Evolutionary conservation across 768 basidiomycete genomes (phyloP).

Genomic region (Floccularia luteovirens): DNA sequence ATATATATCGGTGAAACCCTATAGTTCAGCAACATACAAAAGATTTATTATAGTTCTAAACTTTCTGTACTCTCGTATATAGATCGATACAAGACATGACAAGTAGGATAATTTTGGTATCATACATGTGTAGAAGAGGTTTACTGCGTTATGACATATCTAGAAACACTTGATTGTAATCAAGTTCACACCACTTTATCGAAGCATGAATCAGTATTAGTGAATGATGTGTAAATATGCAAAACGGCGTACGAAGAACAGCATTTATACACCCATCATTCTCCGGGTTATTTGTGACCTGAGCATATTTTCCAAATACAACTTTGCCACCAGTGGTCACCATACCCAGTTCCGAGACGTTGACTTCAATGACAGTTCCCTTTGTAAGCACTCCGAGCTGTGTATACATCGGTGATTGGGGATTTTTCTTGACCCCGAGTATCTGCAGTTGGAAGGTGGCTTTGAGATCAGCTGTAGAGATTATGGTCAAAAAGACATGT

Average conservation of each 20-base stretch:
- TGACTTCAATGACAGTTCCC: constrained; percentile 97
- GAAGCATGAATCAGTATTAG: constrained; percentile 3
- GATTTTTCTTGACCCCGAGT: constrained; percentile 98
- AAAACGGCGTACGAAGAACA: constrained; percentile 64
- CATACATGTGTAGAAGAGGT: too few species aligned
- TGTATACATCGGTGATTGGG: constrained; percentile 97
- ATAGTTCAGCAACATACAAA: too few species aligned
- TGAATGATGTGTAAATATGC: background rate
- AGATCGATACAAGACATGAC: too few species aligned
- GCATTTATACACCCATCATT: constrained; percentile 97
- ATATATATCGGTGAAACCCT: too few species aligned
- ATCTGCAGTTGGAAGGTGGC: constrained; percentile 99
- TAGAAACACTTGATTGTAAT: too few species aligned
- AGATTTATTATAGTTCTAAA: too few species aligned
- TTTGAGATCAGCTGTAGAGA: constrained; percentile 76
- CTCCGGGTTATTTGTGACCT: constrained; percentile 92
- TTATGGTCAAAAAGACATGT: constrained; percentile 2
- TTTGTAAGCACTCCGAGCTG: constrained; percentile 97
- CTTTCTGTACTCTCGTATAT: too few species aligned
- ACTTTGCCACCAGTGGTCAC: constrained; percentile 96
- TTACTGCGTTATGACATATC: too few species aligned
- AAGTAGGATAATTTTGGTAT: too few species aligned
- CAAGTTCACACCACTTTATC: constrained; percentile 3
- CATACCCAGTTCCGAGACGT: constrained; percentile 97
- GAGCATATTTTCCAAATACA: constrained; percentile 89